phyloP scores from a whole-genome alignment of 345 rosid species.

The Leavenworthia alabamica region DNA sequence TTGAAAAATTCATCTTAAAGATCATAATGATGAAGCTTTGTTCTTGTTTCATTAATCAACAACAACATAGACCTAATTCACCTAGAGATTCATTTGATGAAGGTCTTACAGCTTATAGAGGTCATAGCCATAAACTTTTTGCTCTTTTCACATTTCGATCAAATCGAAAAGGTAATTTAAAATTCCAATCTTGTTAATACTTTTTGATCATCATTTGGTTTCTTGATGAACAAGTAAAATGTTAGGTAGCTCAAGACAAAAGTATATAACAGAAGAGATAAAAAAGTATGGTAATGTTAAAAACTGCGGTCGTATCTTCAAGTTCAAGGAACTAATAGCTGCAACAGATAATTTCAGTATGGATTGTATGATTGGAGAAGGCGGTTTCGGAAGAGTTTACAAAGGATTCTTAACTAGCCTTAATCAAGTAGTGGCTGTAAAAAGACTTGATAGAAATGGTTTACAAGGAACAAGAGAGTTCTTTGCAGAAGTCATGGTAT shows the following conservation, averaged over 20 bases:
- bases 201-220: not conserved
- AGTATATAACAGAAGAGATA: constrained; percentile 42
- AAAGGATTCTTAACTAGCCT: constrained; percentile 40
- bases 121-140: constrained; percentile 21
- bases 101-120: constrained; percentile 31
- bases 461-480: constrained; percentile 65
- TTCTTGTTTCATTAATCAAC: constrained; percentile 25
- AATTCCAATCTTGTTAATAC: constrained; percentile 6
- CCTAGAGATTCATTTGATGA: constrained; percentile 33
- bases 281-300: constrained; percentile 38
- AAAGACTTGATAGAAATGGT: constrained; percentile 56
- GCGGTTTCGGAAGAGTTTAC: constrained; percentile 63
- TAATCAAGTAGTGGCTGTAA: constrained; percentile 52
- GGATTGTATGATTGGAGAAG: constrained; percentile 50
- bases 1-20: constrained; percentile 1
- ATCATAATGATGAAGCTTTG: constrained; percentile 34
- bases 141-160: constrained; percentile 28
- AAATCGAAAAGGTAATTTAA: constrained; percentile 27
- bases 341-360: constrained; percentile 52
- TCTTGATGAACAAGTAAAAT: not conserved
- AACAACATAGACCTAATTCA: constrained; percentile 9
- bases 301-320: constrained; percentile 32
- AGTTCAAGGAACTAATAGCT: constrained; percentile 39
- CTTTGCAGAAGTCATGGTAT: constrained; percentile 52
- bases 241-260: constrained; percentile 41